These are phyloP conservation scores for Pyrenophora graminea DNA, from an alignment of 2,329 filamentous ascomycete species.

Conservation along the genomic window DNA sequence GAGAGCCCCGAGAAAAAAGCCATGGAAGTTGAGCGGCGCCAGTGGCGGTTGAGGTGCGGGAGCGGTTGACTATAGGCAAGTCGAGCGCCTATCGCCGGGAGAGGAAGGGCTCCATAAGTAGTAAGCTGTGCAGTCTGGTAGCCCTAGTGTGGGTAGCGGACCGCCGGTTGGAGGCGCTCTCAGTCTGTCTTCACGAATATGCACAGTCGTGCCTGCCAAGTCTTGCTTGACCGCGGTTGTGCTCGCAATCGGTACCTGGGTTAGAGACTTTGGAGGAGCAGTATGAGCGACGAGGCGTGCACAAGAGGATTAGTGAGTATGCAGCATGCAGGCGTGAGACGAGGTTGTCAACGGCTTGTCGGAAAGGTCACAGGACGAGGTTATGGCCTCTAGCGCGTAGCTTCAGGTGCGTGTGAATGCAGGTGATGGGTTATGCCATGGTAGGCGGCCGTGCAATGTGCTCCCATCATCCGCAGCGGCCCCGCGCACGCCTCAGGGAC, in stretches of 20 bases:
- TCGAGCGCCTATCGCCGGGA: conserved; percentile 35
- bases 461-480: conserved; percentile 12
- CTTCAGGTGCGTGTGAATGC: conserved; percentile 22
- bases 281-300: conserved; percentile 6
- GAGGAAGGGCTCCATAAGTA: conserved; percentile 35
- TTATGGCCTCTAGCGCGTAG: conserved; percentile 19
- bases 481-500: conserved; percentile 17
- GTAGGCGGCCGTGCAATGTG: conserved; percentile 20
- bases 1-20: conserved; percentile 67
- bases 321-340: not conserved
- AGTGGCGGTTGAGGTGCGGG: conserved; percentile 13
- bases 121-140: conserved; percentile 9
- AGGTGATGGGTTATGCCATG: conserved; percentile 36
- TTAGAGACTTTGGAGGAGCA: not conserved
- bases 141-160: conserved; percentile 3
- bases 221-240: conserved; percentile 1
- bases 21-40: conserved; percentile 55
- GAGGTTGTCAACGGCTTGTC: not conserved
- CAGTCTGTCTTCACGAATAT: not conserved
- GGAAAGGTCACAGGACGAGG: conserved; percentile 11
- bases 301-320: conserved; percentile 5
- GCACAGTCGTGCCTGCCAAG: conserved; percentile 15
- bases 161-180: conserved; percentile 3
- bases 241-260: not conserved
- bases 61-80: conserved; percentile 24